A percentile compares a stretch with the other conserved stretches of the same genome.
Conservation (phyloP, 2,329 filamentous ascomycete genomes). For the Metarhizium brunneum region DNA sequence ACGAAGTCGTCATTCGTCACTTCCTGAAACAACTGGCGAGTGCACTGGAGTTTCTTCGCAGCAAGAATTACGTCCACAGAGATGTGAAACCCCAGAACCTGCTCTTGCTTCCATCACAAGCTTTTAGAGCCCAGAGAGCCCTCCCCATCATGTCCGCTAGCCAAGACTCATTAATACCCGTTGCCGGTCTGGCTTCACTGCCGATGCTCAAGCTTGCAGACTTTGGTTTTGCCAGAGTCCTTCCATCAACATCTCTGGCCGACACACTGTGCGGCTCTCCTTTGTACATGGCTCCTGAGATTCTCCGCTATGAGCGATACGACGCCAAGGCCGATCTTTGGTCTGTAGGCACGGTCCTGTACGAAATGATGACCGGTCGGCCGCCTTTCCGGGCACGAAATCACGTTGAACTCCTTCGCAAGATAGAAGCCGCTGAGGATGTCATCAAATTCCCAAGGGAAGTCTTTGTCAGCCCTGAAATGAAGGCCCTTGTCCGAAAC, state of each 20-base stretch:
- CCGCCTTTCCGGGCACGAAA: slow-evolving; percentile 89
- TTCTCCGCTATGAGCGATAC: slow-evolving; percentile 93
- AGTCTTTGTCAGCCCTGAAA: slow-evolving; percentile 58
- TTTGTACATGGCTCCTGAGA: slow-evolving; percentile 97
- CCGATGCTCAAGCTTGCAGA: slow-evolving; percentile 97
- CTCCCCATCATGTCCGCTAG: slow-evolving; percentile 65
- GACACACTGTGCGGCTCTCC: slow-evolving; percentile 96
- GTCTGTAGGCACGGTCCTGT: slow-evolving; percentile 93
- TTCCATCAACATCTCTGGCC: slow-evolving; percentile 83
- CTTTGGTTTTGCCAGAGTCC: slow-evolving; percentile 92
- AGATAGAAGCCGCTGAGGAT: slow-evolving; percentile 85
- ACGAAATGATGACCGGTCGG: slow-evolving; percentile 86
- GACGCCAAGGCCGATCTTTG: slow-evolving; percentile 94
- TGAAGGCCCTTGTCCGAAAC: slow-evolving; percentile 72
- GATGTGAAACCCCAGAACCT: slow-evolving; percentile 98
- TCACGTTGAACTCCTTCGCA: slow-evolving; percentile 85
- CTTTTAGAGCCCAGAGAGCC: slow-evolving; percentile 48
- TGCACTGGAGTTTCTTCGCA: slow-evolving; percentile 79
- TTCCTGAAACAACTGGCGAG: slow-evolving; percentile 93
- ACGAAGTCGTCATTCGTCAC: slow-evolving; percentile 94
- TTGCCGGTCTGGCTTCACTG: slow-evolving; percentile 70
- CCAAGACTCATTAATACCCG: slow-evolving; percentile 70
- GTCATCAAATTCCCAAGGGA: slow-evolving; percentile 74
- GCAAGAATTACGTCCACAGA: slow-evolving; percentile 83
- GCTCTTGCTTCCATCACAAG: slow-evolving; percentile 72